phyloP scores from a whole-genome alignment of 345 rosid genomes.

The Camelina laxa region DNA sequence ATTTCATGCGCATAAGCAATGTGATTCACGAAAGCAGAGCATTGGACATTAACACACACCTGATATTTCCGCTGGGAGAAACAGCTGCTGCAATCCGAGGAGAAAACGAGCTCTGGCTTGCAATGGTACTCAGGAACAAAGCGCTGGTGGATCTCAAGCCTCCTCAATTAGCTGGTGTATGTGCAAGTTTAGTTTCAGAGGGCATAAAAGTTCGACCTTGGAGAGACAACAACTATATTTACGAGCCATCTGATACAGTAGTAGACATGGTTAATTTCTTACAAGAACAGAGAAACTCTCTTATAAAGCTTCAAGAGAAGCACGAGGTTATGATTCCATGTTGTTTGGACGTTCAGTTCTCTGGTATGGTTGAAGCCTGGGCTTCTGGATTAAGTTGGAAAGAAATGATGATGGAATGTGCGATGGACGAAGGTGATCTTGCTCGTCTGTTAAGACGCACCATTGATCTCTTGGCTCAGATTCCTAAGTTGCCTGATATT shows the following conservation, averaged over 20 bases:
- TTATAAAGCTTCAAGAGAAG: slow-evolving; percentile 73
- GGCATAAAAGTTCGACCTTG: slow-evolving; percentile 86
- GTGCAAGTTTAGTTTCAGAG: slow-evolving; percentile 80
- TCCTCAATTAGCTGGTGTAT: slow-evolving; percentile 83
- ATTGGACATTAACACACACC: slow-evolving; percentile 71
- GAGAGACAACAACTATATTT: slow-evolving; percentile 71
- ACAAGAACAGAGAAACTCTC: slow-evolving; percentile 69
- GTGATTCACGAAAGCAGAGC: slow-evolving; percentile 89
- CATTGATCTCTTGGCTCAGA: slow-evolving; percentile 83
- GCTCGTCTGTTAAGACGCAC: slow-evolving; percentile 85
- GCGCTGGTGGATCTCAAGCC: slow-evolving; percentile 71
- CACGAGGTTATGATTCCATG: slow-evolving; percentile 79
- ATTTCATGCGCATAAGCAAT: slow-evolving; percentile 79
- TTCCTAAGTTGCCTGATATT: slow-evolving; percentile 89
- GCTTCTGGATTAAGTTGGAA: slow-evolving; percentile 94
- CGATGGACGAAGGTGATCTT: slow-evolving; percentile 96
- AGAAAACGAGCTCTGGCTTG: slow-evolving; percentile 96
- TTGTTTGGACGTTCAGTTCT: slow-evolving; percentile 77
- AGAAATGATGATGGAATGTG: slow-evolving; percentile 95
- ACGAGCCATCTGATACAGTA: slow-evolving; percentile 73
- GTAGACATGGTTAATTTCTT: slow-evolving; percentile 52
- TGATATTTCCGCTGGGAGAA: slow-evolving; percentile 87
- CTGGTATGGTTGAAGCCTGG: slow-evolving; percentile 99
- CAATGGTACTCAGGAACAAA: slow-evolving; percentile 80
- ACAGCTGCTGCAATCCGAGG: slow-evolving; percentile 97